phyloP scores from a whole-genome alignment of 2,329 filamentous ascomycete species.

The Madurella mycetomatis region DNA sequence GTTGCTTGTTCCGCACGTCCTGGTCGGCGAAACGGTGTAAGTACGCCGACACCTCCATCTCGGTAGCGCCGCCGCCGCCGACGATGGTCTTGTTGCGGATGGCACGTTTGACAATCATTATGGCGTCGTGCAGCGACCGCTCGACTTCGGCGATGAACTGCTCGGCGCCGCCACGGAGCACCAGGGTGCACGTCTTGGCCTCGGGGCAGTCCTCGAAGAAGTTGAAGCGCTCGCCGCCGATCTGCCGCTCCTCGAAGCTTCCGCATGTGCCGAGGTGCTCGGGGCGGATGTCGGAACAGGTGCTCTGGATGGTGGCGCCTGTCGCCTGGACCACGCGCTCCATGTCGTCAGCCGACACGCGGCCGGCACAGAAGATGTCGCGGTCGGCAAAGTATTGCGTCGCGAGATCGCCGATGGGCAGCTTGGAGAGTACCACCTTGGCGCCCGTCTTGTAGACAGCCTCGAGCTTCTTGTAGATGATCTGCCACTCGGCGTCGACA shows the following conservation, averaged over 20 bases:
- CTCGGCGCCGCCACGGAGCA: constrained; percentile 92
- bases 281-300: constrained; percentile 87
- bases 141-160: constrained; percentile 99
- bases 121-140: constrained; percentile 94
- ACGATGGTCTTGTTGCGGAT: constrained; percentile 94
- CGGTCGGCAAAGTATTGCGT: constrained; percentile 98
- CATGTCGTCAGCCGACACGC: constrained; percentile 86
- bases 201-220: constrained; percentile 95
- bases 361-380: constrained; percentile 96
- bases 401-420: constrained; percentile 94
- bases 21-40: constrained; percentile 89
- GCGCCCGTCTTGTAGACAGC: constrained; percentile 89
- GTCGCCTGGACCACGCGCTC: constrained; percentile 95
- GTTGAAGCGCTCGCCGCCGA: constrained; percentile 96
- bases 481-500: constrained; percentile 98
- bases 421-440: constrained; percentile 94
- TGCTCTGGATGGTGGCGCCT: constrained; percentile 87
- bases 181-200: constrained; percentile 93
- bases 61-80: constrained; percentile 85
- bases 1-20: constrained; percentile 91
- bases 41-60: constrained; percentile 96
- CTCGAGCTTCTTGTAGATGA: constrained; percentile 99
- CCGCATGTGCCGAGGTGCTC: constrained; percentile 91
- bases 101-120: constrained; percentile 99
- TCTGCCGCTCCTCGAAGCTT: constrained; percentile 89